A percentile compares a stretch with the other conserved stretches of the same genome.
Conservation (phyloP, 805 yeast genomes). For the Babjeviella inositovora region DNA sequence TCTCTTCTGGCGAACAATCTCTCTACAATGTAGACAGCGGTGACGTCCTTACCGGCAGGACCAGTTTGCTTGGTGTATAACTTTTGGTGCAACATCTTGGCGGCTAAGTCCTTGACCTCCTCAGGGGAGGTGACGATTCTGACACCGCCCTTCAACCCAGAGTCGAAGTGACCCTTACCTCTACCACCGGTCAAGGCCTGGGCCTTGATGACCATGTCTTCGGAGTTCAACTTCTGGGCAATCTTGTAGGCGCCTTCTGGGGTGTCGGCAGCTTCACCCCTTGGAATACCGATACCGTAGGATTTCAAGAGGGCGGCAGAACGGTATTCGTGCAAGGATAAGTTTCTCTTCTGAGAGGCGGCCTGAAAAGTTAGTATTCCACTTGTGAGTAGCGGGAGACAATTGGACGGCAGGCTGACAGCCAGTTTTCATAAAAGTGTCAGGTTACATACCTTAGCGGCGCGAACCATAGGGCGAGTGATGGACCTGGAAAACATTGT, state of each 20-base stretch:
- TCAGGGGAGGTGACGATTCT: constrained; percentile 73
- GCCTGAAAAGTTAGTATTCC: too few species aligned
- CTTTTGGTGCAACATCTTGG: constrained; percentile 82
- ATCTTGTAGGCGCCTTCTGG: constrained; percentile 76
- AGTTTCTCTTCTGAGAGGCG: constrained; percentile 34
- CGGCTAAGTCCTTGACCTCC: constrained; percentile 76
- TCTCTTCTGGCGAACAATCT: constrained; percentile 89
- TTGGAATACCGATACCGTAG: constrained; percentile 85
- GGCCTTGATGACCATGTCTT: constrained; percentile 89
- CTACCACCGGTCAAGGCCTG: constrained; percentile 99
- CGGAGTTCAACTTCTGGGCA: constrained; percentile 61
- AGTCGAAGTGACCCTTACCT: constrained; percentile 96
- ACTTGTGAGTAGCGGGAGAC: too few species aligned
- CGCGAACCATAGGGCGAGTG: too few species aligned
- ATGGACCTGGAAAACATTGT: too few species aligned
- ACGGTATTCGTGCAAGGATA: constrained; percentile 92
- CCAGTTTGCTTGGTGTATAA: constrained; percentile 97
- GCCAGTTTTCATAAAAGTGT: too few species aligned
- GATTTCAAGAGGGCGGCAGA: constrained; percentile 73
- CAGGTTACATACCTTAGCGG: too few species aligned
- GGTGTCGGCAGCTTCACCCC: constrained; percentile 81
- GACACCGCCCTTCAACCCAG: constrained; percentile 94
- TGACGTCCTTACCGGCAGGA: constrained; percentile 90
- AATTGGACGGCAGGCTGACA: too few species aligned
- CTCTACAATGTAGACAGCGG: constrained; percentile 92